A percentile compares a stretch with the other conserved stretches of the same genome.
Evolutionary conservation across 495 filamentous ascomycete species (phyloP).

Genomic region (Schizothecium vesticola): DNA sequence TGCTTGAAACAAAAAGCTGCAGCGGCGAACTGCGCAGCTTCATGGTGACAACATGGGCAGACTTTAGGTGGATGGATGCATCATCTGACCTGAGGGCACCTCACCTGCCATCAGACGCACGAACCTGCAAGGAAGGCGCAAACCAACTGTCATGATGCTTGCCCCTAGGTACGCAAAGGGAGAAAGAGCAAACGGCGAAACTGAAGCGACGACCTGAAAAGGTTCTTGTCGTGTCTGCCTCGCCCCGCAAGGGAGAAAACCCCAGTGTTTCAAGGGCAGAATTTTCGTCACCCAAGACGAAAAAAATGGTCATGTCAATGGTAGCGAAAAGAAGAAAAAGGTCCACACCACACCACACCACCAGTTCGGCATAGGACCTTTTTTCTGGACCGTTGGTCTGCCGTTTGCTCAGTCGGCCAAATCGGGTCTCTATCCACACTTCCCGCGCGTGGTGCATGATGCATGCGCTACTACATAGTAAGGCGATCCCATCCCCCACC

Average conservation of each 20-base stretch:
- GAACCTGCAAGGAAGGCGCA: not conserved
- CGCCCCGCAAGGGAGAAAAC: not conserved
- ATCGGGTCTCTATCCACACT: slow-evolving; percentile 7
- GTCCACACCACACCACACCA: not conserved
- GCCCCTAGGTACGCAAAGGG: not conserved
- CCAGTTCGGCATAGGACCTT: not conserved
- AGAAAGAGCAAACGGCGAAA: not conserved
- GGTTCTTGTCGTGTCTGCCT: not conserved
- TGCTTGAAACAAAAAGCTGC: not conserved
- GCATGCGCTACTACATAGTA: slow-evolving; percentile 14
- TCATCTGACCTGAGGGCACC: not conserved
- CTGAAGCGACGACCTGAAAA: too few relatives aligned
- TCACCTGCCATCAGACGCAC: not conserved
- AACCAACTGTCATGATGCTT: not conserved
- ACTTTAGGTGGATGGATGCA: not conserved
- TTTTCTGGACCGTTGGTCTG: not conserved
- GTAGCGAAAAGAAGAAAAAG: not conserved
- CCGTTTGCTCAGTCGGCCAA: slow-evolving; percentile 1
- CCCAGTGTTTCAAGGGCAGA: not conserved
- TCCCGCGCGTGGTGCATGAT: slow-evolving; percentile 15
- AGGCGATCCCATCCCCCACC: not conserved
- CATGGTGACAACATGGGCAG: not conserved
- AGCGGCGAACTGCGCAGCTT: not conserved
- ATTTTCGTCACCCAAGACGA: not conserved
- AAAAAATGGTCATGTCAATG: not conserved